Percentiles rank a stretch among this genome's conserved stretches.
Evolutionary conservation across 1,284 basidiomycete species (phyloP).

Genomic region (Ceratobasidium sp.): DNA sequence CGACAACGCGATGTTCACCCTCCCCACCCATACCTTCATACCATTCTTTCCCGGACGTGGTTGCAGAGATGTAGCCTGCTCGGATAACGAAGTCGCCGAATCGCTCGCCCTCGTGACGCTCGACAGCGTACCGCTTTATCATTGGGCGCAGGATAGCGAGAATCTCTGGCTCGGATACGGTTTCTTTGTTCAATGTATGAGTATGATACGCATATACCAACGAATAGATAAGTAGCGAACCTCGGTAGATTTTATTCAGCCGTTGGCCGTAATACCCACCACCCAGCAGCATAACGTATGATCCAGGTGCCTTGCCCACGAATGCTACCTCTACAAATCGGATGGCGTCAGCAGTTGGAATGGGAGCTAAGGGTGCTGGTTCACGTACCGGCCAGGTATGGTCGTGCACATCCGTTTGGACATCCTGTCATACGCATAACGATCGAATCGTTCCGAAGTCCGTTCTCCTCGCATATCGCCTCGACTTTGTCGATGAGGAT

Average conservation of each 20-base stretch:
- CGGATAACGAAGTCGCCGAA: slow-evolving; percentile 97
- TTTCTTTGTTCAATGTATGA: slow-evolving; percentile 64
- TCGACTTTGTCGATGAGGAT: slow-evolving; percentile 95
- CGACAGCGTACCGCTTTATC: slow-evolving; percentile 93
- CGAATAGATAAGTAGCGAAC: slow-evolving; percentile 56
- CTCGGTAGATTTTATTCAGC: slow-evolving; percentile 91
- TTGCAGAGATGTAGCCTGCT: slow-evolving; percentile 83
- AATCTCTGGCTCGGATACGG: slow-evolving; percentile 94
- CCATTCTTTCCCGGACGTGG: slow-evolving; percentile 81
- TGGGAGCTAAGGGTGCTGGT: not conserved
- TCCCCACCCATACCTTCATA: slow-evolving; percentile 84
- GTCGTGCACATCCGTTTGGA: slow-evolving; percentile 92
- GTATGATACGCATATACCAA: not conserved
- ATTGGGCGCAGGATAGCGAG: slow-evolving; percentile 88
- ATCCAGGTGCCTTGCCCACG: slow-evolving; percentile 94
- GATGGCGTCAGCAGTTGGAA: not conserved
- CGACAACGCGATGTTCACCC: slow-evolving; percentile 59
- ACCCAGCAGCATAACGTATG: slow-evolving; percentile 95
- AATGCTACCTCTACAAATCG: slow-evolving; percentile 84
- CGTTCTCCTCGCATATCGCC: slow-evolving; percentile 92
- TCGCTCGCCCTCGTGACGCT: slow-evolving; percentile 87
- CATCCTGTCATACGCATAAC: slow-evolving; percentile 99
- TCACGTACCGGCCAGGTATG: slow-evolving; percentile 85
- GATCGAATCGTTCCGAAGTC: slow-evolving; percentile 91
- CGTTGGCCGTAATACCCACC: slow-evolving; percentile 95